A percentile compares a stretch with the other conserved stretches of the same genome.
Evolutionary conservation across 208 protist genomes (phyloP).

Genomic region (Crithidia thermophila): DNA sequence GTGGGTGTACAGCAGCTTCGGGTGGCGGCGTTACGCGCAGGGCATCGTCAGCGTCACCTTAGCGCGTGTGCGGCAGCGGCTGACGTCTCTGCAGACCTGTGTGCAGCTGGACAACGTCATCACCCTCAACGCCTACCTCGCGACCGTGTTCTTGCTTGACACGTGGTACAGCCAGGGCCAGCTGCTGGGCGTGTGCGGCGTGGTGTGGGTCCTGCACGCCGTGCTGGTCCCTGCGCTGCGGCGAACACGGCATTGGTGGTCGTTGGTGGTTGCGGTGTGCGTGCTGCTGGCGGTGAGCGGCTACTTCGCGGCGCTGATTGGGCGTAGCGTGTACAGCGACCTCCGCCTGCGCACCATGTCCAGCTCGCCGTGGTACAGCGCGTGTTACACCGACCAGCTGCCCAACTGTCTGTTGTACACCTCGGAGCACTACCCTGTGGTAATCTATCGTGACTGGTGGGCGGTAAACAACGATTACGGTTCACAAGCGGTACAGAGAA

Average conservation of each 20-base stretch:
- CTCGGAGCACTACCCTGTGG: background rate
- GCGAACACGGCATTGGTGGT: constrained; percentile 32
- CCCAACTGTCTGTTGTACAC: constrained; percentile 5
- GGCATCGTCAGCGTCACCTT: constrained; percentile 48
- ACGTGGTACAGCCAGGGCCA: constrained; percentile 20
- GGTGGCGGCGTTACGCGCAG: constrained; percentile 56
- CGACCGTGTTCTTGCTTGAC: constrained; percentile 45
- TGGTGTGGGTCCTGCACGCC: constrained; percentile 31
- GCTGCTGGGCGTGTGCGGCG: constrained; percentile 16
- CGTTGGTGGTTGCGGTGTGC: constrained; percentile 24
- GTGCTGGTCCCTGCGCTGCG: constrained; percentile 41
- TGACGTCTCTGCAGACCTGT: constrained; percentile 52
- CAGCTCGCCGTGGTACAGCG: constrained; percentile 30
- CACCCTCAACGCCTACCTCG: constrained; percentile 43
- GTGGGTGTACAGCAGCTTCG: constrained; percentile 50
- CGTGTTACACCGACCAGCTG: constrained; percentile 29
- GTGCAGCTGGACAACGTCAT: constrained; percentile 58
- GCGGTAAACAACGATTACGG: background rate
- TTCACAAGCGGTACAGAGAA: too few relatives aligned
- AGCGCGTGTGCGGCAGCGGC: constrained; percentile 29
- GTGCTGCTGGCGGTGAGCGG: constrained; percentile 21
- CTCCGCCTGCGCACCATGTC: constrained; percentile 16
- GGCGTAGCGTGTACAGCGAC: constrained; percentile 3
- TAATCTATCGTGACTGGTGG: constrained; percentile 13
- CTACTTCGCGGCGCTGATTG: constrained; percentile 21